These are phyloP conservation scores for Cladophialophora chaetospira DNA, from an alignment of 2,329 filamentous ascomycete species.

Conservation along the genomic window DNA sequence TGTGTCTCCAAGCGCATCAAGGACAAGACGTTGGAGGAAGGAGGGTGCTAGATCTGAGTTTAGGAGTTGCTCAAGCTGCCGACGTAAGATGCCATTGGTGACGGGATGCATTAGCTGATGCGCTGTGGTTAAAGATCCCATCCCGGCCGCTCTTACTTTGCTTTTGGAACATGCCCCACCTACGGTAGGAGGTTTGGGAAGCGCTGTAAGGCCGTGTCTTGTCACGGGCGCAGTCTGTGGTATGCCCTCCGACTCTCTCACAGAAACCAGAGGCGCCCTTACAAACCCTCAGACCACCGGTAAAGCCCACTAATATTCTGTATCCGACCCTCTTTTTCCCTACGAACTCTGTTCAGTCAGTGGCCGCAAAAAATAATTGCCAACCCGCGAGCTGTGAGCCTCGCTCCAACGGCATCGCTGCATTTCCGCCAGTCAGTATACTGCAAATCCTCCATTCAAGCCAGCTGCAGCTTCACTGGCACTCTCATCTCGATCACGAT, in stretches of 20 bases:
- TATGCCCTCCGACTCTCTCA: not conserved
- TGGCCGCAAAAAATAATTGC: constrained; percentile 11
- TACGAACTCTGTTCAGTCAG: constrained; percentile 1
- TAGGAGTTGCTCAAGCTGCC: constrained; percentile 10
- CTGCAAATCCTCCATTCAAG: not conserved
- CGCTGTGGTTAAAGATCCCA: not conserved
- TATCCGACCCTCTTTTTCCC: not conserved
- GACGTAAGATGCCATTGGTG: constrained; percentile 7
- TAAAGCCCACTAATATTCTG: not conserved
- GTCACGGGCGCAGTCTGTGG: constrained; percentile 1
- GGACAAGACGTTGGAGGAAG: constrained; percentile 1
- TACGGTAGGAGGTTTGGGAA: too few species aligned
- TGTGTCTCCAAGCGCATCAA: not conserved
- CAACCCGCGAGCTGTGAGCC: not conserved
- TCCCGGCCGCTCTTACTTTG: not conserved
- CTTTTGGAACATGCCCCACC: not conserved
- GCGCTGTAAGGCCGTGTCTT: too few species aligned
- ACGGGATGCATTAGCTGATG: constrained; percentile 6
- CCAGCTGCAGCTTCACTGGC: constrained; percentile 4
- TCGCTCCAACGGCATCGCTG: not conserved
- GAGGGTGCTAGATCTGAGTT: constrained; percentile 6
- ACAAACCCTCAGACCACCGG: not conserved
- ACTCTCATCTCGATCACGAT: constrained; percentile 1
- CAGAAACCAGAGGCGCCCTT: not conserved
- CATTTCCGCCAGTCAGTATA: constrained; percentile 8